Evolutionary conservation across 2,329 filamentous ascomycete genomes (phyloP).

Genomic region (Phaeoacremonium minimum): DNA sequence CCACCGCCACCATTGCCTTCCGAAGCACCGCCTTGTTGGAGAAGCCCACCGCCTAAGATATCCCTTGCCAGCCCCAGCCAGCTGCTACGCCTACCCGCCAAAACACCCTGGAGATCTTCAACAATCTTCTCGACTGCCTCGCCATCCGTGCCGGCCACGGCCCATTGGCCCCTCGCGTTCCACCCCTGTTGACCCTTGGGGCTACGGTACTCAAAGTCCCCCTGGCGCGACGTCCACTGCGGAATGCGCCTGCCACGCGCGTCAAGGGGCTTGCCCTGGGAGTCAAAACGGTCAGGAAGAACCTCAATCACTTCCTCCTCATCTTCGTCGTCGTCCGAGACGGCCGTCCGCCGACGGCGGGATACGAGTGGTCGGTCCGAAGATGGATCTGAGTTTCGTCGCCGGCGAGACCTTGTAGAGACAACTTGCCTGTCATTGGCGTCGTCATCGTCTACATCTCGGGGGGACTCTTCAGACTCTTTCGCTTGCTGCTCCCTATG

Average conservation of each 20-base stretch:
- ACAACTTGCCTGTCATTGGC: not conserved
- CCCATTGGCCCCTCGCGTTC: slow-evolving; percentile 37
- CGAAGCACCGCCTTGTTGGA: slow-evolving; percentile 1
- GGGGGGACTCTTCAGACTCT: slow-evolving; percentile 1
- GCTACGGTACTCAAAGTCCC: slow-evolving; percentile 34
- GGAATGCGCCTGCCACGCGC: not conserved
- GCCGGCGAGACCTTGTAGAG: slow-evolving; percentile 11
- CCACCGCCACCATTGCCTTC: not conserved
- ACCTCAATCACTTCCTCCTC: slow-evolving; percentile 35
- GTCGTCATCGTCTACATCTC: not conserved
- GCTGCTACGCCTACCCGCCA: slow-evolving; percentile 20
- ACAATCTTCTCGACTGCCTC: slow-evolving; percentile 34
- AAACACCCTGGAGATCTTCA: slow-evolving; percentile 18
- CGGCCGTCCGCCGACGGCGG: slow-evolving; percentile 14
- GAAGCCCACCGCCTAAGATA: slow-evolving; percentile 15
- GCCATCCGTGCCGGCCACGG: slow-evolving; percentile 36
- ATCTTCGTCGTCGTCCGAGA: slow-evolving; percentile 24
- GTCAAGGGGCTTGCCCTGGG: slow-evolving; percentile 34
- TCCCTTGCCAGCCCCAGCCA: slow-evolving; percentile 21
- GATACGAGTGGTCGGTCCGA: slow-evolving; percentile 21
- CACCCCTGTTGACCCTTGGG: slow-evolving; percentile 19
- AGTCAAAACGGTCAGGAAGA: slow-evolving; percentile 44
- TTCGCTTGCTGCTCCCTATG: slow-evolving; percentile 23
- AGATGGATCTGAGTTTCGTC: slow-evolving; percentile 27
- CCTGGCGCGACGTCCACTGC: slow-evolving; percentile 29